A percentile compares a stretch with the other conserved stretches of the same genome.
phyloP scores from a whole-genome alignment of 2,329 filamentous ascomycete species.

The Botryotinia convoluta region DNA sequence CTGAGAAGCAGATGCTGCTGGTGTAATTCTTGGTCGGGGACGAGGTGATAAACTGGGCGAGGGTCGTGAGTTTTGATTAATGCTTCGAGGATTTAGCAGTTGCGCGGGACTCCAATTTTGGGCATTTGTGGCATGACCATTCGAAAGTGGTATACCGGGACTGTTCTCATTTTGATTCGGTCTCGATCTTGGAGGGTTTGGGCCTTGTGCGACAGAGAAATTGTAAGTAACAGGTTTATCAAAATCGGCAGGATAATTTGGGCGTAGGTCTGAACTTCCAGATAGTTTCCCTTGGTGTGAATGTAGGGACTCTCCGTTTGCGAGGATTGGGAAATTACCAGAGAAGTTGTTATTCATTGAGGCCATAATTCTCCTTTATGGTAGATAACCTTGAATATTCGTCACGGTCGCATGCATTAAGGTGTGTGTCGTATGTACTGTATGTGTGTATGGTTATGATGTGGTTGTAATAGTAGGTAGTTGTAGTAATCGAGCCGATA shows the following conservation, averaged over 20 bases:
- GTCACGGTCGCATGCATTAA: conserved; percentile 34
- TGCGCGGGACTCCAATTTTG: conserved; percentile 43
- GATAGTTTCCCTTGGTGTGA: conserved; percentile 16
- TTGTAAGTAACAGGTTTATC: conserved; percentile 16
- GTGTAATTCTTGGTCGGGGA: conserved; percentile 20
- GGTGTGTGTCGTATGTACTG: conserved; percentile 25
- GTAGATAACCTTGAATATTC: conserved; percentile 3
- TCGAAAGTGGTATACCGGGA: conserved; percentile 8
- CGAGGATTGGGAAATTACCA: conserved; percentile 34
- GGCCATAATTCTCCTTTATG: conserved; percentile 33
- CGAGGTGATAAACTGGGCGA: neutral
- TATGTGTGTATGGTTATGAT: conserved; percentile 12
- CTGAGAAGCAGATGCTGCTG: conserved; percentile 21
- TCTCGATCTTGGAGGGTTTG: conserved; percentile 31
- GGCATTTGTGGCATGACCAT: conserved; percentile 7
- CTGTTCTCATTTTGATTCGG: conserved; percentile 9
- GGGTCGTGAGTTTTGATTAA: neutral
- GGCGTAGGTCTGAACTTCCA: conserved; percentile 28
- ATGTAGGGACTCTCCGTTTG: conserved; percentile 17
- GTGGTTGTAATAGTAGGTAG: conserved; percentile 1
- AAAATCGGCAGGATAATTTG: conserved; percentile 15
- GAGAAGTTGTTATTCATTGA: conserved; percentile 38
- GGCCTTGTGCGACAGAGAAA: conserved; percentile 28
- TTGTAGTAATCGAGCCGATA: conserved; percentile 16
- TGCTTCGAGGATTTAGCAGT: conserved; percentile 44